Percentiles rank a stretch among this genome's conserved stretches.
Evolutionary conservation across 805 yeast species (phyloP).

Genomic region (Candida bentonensis): DNA sequence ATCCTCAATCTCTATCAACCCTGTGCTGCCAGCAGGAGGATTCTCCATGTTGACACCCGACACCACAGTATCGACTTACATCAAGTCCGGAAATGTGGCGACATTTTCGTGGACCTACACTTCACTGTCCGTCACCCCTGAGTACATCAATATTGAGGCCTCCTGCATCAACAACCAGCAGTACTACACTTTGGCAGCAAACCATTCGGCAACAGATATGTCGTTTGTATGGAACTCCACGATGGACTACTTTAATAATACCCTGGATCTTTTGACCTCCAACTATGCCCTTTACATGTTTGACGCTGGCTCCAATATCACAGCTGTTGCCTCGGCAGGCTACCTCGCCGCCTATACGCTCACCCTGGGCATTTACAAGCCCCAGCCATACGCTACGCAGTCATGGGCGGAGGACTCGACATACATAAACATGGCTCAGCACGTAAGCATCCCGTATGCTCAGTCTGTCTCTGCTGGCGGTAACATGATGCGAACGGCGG

Average conservation of each 20-base stretch:
- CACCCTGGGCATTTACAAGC: conserved; percentile 24
- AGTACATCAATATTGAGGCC: conserved; percentile 24
- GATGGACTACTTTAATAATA: conserved; percentile 14
- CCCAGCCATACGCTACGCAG: conserved; percentile 22
- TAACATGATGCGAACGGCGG: neutral
- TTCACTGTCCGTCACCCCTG: conserved; percentile 21
- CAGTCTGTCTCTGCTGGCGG: neutral
- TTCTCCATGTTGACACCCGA: conserved; percentile 22
- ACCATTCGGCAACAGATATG: conserved; percentile 18
- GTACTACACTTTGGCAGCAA: conserved; percentile 24
- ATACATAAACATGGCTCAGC: conserved; percentile 12
- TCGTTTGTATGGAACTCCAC: conserved; percentile 25
- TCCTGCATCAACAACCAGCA: conserved; percentile 23
- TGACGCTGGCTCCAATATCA: conserved; percentile 18
- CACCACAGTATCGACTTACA: conserved; percentile 21
- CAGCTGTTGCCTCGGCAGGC: conserved; percentile 23
- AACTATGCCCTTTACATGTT: conserved; percentile 24
- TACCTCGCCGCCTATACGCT: conserved; percentile 18
- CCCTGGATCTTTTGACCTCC: conserved; percentile 19
- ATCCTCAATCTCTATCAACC: conserved; percentile 19
- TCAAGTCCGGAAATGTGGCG: conserved; percentile 24
- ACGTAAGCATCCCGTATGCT: neutral
- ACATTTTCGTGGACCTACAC: conserved; percentile 29
- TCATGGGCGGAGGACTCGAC: conserved; percentile 15
- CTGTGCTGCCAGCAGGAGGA: conserved; percentile 24